Evolutionary conservation across 768 basidiomycete species (phyloP), one percentile per base, ranked within the genome.

Genomic region (Lactarius tabidus): DNA sequence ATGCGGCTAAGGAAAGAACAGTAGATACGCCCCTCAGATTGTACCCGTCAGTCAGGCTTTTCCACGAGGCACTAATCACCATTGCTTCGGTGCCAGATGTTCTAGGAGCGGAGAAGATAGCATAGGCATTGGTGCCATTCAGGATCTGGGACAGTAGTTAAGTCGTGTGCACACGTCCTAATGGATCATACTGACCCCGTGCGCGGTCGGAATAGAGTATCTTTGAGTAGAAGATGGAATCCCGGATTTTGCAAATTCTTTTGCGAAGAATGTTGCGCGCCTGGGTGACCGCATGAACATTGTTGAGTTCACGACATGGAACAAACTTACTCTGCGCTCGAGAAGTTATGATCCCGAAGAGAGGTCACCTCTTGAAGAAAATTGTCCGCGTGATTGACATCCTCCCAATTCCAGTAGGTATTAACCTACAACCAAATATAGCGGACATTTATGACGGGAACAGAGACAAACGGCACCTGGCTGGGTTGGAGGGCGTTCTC

Each of bases 401-500:
- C 89, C 57, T 78, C 84, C 97, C 96, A 98, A 70, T 84, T 84
- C 88, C 91, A 98, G 73, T 94, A 86, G 14, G 91, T 93, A 62
- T 87, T 91, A 26, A 97, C 95, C 94, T 98, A 36, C 20, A 20
- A 31, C 31, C 10, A 29, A 57, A 61, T 2, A 39, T 31, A 23
- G 10, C 61, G 23, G 63, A 39, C 10, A 35, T 61, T 36, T 29
- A 18, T 53, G 39, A 56, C 20, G 26, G 36, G 39, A 57, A 57
- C n/a, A 54, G 2, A 52, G 45, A 59, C 14, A 35, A 6, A 45
- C 72, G 74, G 57, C 70, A 95, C 95, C 79, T 96, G 94, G 6
- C 84, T 88, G 12, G 97, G 95, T 71, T 95, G 93, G 23, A 99
- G 77, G 1, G 97, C 96, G 74, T 98, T 97, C 78, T 99, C 97